Evolutionary conservation across 116 monocot genomes (phyloP).

Genomic region (Dioscorea cayenensis): DNA sequence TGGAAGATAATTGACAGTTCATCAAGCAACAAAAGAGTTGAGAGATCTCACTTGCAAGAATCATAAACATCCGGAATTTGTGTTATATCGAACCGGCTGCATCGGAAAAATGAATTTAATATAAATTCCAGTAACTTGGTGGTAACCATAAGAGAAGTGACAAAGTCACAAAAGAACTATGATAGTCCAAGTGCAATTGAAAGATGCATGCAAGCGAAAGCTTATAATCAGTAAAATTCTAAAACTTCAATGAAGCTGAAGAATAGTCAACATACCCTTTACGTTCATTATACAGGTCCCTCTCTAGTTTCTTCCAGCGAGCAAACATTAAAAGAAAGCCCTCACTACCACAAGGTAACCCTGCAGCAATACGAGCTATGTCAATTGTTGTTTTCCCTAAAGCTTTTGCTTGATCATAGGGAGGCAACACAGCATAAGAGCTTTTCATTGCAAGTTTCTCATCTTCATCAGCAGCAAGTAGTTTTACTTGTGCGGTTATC

Average conservation of each 20-base stretch:
- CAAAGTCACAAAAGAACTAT: not conserved
- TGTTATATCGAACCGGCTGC: slow-evolving; percentile 97
- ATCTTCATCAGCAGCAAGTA: slow-evolving; percentile 84
- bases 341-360: slow-evolving; percentile 98
- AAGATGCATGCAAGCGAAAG: not conserved
- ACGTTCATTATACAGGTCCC: slow-evolving; percentile 92
- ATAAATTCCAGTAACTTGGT: not conserved
- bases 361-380: slow-evolving; percentile 94
- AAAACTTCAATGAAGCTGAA: no score
- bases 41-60: slow-evolving; percentile 90
- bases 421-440: slow-evolving; percentile 53
- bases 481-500: slow-evolving; percentile 90
- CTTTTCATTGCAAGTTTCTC: slow-evolving; percentile 72
- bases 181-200: not conserved
- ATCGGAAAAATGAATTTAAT: slow-evolving; percentile 9
- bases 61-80: slow-evolving; percentile 99
- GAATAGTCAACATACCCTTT: slow-evolving; percentile 60
- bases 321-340: slow-evolving; percentile 99
- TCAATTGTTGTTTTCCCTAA: slow-evolving; percentile 92
- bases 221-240: no score
- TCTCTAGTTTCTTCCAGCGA: slow-evolving; percentile 98
- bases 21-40: not conserved
- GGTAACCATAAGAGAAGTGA: not conserved
- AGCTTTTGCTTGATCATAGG: slow-evolving; percentile 95
- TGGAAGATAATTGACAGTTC: not conserved